A percentile compares a stretch with the other conserved stretches of the same genome.
These are phyloP conservation scores for Cladorrhinum sp. DNA, from an alignment of 2,329 filamentous ascomycete genomes.

Conservation along the genomic window DNA sequence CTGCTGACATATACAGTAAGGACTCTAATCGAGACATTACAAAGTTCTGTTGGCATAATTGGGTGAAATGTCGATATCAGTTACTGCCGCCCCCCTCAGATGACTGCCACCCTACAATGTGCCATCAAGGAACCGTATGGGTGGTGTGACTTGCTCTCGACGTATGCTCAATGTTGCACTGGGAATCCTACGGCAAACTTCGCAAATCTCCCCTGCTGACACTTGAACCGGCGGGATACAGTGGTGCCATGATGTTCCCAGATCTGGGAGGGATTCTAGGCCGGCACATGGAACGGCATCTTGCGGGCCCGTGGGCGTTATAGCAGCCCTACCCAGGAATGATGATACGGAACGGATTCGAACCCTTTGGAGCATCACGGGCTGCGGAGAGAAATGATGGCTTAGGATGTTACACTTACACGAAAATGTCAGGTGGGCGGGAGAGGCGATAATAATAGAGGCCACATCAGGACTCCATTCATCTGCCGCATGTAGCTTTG, in stretches of 20 bases:
- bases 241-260: not conserved
- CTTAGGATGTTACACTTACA: not conserved
- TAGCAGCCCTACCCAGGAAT: not conserved
- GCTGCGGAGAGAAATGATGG: not conserved
- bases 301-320: not conserved
- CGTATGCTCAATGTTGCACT: not conserved
- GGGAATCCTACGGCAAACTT: not conserved
- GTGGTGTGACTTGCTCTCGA: not conserved
- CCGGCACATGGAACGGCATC: not conserved
- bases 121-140: not conserved
- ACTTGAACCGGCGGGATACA: not conserved
- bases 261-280: not conserved
- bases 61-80: not conserved
- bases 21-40: not conserved
- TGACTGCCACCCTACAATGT: not conserved
- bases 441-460: not conserved
- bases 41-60: not conserved
- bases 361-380: not conserved
- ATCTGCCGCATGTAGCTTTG: not conserved
- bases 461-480: not conserved
- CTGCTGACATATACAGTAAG: not conserved
- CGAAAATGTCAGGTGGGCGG: not conserved
- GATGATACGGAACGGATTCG: not conserved
- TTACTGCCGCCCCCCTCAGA: not conserved
- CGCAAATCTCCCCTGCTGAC: not conserved